phyloP scores from a whole-genome alignment of 2,329 filamentous ascomycete species.

The Pestalotiopsis sp. region DNA sequence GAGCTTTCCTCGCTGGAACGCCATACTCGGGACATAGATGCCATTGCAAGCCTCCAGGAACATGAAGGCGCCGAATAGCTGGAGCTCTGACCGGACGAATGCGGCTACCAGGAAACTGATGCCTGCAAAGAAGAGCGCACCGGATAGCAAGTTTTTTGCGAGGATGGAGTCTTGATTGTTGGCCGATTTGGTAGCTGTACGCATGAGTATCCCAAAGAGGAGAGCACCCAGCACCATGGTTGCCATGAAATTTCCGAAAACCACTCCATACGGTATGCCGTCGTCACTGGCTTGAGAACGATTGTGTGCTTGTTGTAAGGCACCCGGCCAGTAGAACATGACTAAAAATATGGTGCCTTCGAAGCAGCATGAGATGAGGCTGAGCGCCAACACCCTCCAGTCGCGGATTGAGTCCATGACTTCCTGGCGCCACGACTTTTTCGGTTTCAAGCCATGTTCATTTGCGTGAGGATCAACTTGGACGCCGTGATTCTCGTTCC shows the following conservation, averaged over 20 bases:
- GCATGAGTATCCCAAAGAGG: conserved; percentile 44
- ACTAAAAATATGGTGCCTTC: conserved; percentile 36
- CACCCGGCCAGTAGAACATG: conserved; percentile 35
- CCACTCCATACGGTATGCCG: conserved; percentile 47
- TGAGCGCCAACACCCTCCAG: conserved; percentile 31
- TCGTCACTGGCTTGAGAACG: conserved; percentile 10
- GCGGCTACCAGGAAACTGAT: conserved; percentile 25
- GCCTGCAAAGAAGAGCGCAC: conserved; percentile 25
- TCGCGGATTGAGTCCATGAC: conserved; percentile 19
- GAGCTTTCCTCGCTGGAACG: conserved; percentile 31
- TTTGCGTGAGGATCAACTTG: not conserved
- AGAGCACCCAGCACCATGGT: conserved; percentile 62
- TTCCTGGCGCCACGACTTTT: not conserved
- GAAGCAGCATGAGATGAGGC: conserved; percentile 35
- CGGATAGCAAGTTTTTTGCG: conserved; percentile 19
- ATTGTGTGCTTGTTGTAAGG: conserved; percentile 31
- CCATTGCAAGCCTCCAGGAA: conserved; percentile 36
- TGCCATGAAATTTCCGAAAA: conserved; percentile 62
- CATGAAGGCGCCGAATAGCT: conserved; percentile 29
- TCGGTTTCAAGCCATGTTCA: not conserved
- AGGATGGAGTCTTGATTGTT: conserved; percentile 16
- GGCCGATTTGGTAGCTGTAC: conserved; percentile 6
- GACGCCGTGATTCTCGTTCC: conserved; percentile 30
- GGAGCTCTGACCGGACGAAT: conserved; percentile 22
- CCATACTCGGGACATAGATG: conserved; percentile 34